Base-by-base conservation (phyloP, 176 grass and related monocot species). In the Hordeum vulgare region DNA sequence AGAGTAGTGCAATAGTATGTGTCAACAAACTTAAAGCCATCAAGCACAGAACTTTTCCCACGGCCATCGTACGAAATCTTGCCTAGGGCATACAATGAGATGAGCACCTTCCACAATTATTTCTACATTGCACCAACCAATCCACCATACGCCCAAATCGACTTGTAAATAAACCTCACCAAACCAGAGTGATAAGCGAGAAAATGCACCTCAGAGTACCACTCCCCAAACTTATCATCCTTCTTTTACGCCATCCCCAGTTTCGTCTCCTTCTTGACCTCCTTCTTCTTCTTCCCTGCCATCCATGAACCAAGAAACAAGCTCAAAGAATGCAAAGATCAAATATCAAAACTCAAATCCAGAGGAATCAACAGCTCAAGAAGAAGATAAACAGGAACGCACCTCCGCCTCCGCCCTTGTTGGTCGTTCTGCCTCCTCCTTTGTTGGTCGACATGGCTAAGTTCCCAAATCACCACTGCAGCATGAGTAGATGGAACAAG, bases 211-310 rank as follows among this genome's bases (percentile, higher is more conserved):
- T 97, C 95, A 6, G 95, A 97, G 85, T 94, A 97, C 95, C 95
- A 97, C 76, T 93, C 92, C 66, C 95, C 95, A 58, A 97, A 97
- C 80, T 95, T 93, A 14, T 91, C 90, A 35, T 93, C 88, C 76
- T 97, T 97, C 86, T 94, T 97, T 60, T 78, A 87, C 7, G 86
- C 88, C 90, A 97, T 86, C 37, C 95, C 92, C 5, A 97, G 88
- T 65, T 92, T 89, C 8, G 95, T 97, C 79, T 97, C 95, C 88
- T 97, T 97, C 86, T 97, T 97, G 61, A 97, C 88, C 78, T 97
- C 90, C 90, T 97, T 95, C 92, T 97, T 94, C 78, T 85, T 94
- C 78, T 85, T 97, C 69, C 88, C 90, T 86, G 75, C 26, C 69
- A 83, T 18, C 14, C 68, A 66, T 4, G 1, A 24, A 42, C 5